Evolutionary conservation across 352 stramenopile genomes (phyloP).

Genomic region (Phytophthora sansomeana): DNA sequence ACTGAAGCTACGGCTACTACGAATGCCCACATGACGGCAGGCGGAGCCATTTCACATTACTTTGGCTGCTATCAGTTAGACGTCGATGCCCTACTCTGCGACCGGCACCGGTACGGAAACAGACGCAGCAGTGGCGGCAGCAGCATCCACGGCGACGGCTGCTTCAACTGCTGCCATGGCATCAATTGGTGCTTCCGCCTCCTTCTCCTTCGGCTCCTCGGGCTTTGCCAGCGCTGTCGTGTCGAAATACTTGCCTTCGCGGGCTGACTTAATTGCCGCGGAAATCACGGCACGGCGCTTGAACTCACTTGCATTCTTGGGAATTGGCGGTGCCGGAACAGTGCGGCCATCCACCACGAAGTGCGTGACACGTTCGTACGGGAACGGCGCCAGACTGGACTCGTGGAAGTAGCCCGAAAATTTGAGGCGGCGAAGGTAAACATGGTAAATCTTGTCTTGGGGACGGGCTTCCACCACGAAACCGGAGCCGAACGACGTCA

Average conservation of each 20-base stretch:
- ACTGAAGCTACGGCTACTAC: slow-evolving; percentile 34
- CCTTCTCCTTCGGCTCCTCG: slow-evolving; percentile 22
- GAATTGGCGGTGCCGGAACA: slow-evolving; percentile 70
- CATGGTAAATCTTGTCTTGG: slow-evolving; percentile 79
- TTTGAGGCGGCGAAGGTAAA: slow-evolving; percentile 79
- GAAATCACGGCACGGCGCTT: slow-evolving; percentile 78
- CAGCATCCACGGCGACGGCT: slow-evolving; percentile 25
- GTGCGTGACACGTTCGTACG: slow-evolving; percentile 87
- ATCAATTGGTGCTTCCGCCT: slow-evolving; percentile 23
- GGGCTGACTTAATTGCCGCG: slow-evolving; percentile 71
- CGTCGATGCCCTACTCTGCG: slow-evolving; percentile 24
- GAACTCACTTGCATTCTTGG: slow-evolving; percentile 68
- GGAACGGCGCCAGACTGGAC: slow-evolving; percentile 63
- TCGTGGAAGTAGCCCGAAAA: slow-evolving; percentile 83
- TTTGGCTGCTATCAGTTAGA: slow-evolving; percentile 19
- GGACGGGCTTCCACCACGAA: slow-evolving; percentile 69
- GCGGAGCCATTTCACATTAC: slow-evolving; percentile 18
- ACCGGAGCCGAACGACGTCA: slow-evolving; percentile 83
- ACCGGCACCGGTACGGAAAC: slow-evolving; percentile 30
- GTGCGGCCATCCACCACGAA: slow-evolving; percentile 85
- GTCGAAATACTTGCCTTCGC: slow-evolving; percentile 39
- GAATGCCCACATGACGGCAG: slow-evolving; percentile 10
- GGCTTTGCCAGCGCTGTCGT: slow-evolving; percentile 21
- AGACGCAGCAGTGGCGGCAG: slow-evolving; percentile 25
- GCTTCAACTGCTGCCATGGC: slow-evolving; percentile 34